Evolutionary conservation across 2,329 filamentous ascomycete species (phyloP).

Genomic region (Fusarium haematococcum): DNA sequence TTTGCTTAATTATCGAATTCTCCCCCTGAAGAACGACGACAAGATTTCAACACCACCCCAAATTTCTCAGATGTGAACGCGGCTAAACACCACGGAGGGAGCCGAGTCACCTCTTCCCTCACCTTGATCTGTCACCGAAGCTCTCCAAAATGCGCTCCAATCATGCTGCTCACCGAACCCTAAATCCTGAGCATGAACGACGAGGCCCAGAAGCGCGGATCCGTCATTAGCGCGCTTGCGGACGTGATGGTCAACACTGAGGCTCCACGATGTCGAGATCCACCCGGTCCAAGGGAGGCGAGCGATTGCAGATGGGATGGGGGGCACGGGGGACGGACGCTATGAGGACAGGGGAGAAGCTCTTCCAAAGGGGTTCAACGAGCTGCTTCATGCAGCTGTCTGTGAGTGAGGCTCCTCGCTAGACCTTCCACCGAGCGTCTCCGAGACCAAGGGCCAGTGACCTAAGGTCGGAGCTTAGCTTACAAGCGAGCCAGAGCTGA

Average conservation of each 20-base stretch:
- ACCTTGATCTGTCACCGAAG: conserved; percentile 17
- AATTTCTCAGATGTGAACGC: not conserved
- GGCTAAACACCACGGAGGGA: conserved; percentile 12
- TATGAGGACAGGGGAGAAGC: conserved; percentile 9
- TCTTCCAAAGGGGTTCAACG: conserved; percentile 5
- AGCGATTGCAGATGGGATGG: conserved; percentile 2
- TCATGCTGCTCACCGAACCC: conserved; percentile 22
- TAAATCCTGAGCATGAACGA: conserved; percentile 15
- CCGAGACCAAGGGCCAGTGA: conserved; percentile 9
- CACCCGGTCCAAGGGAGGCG: conserved; percentile 44
- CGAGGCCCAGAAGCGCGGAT: conserved; percentile 35
- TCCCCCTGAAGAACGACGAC: not conserved
- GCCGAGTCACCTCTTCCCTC: conserved; percentile 4
- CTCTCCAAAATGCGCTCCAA: conserved; percentile 31
- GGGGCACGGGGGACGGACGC: conserved; percentile 25
- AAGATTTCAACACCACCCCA: not conserved
- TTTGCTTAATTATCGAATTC: not conserved
- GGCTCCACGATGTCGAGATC: conserved; percentile 39
- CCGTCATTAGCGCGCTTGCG: conserved; percentile 42
- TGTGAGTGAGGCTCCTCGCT: not conserved
- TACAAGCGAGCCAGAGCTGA: conserved; percentile 9
- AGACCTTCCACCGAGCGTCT: not conserved
- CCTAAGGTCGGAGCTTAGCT: conserved; percentile 13
- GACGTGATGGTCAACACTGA: conserved; percentile 13
- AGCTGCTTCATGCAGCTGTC: not conserved